phyloP scores from a whole-genome alignment of 106 monocot genomes.

The Acanthochlamys bracteata region DNA sequence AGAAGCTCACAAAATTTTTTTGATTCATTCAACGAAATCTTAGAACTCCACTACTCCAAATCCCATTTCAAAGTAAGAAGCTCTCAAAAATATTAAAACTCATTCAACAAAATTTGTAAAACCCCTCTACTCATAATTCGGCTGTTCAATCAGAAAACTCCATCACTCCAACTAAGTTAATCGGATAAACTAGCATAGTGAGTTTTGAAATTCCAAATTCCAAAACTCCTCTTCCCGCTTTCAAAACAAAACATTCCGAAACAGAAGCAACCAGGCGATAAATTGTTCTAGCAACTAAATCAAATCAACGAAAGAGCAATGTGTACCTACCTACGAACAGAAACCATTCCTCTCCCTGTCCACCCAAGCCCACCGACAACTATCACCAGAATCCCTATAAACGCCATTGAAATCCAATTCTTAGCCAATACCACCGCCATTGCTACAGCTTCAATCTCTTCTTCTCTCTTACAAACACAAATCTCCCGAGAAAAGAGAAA shows the following conservation, averaged over 20 bases:
- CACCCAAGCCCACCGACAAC: conserved; percentile 15
- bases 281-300: neutral
- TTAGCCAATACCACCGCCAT: conserved; percentile 7
- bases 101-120: too few relatives aligned
- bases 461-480: neutral
- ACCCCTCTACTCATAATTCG: too few relatives aligned
- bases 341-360: conserved; percentile 3
- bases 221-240: neutral
- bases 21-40: too few relatives aligned
- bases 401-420: conserved; percentile 20
- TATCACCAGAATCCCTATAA: conserved; percentile 15
- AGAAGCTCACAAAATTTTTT: too few relatives aligned
- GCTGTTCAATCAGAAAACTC: too few relatives aligned
- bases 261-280: neutral
- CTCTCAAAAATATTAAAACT: too few relatives aligned
- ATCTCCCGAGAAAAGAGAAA: neutral
- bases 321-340: conserved; percentile 18
- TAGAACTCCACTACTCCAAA: too few relatives aligned
- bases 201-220: too few relatives aligned
- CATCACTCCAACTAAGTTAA: too few relatives aligned
- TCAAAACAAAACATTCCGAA: neutral
- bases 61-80: too few relatives aligned
- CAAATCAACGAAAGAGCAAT: neutral
- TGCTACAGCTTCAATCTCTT: neutral
- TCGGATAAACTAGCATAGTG: too few relatives aligned